These are phyloP conservation scores for Phoenix dactylifera DNA, from an alignment of 176 grass and related monocot genomes.

Conservation along the genomic window DNA sequence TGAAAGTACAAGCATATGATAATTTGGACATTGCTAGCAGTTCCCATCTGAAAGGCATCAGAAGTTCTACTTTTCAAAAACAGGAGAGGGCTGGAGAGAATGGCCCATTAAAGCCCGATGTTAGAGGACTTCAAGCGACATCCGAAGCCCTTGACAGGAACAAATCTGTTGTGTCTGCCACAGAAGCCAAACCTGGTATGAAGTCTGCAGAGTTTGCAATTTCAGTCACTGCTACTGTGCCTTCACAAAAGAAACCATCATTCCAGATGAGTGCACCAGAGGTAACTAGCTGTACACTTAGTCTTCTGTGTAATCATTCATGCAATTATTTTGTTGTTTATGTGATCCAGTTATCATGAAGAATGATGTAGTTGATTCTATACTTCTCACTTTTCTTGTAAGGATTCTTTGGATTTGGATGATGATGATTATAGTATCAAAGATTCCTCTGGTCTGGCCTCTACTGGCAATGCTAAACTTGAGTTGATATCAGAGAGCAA, in stretches of 20 bases:
- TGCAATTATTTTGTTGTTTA: no score
- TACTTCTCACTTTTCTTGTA: neutral
- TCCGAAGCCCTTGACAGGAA: conserved; percentile 3
- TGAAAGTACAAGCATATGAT: conserved; percentile 5
- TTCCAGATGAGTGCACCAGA: conserved; percentile 20
- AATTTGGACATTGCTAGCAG: conserved; percentile 2
- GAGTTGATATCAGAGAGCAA: conserved; percentile 3
- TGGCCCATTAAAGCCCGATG: conserved; percentile 15
- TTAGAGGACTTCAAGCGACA: conserved; percentile 10
- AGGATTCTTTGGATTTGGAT: conserved; percentile 29
- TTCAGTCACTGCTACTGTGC: conserved; percentile 15
- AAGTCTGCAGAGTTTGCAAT: neutral
- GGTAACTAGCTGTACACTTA: conserved; percentile 7
- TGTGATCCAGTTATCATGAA: no score
- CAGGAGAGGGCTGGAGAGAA: conserved; percentile 18
- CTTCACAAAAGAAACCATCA: conserved; percentile 9
- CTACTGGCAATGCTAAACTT: conserved; percentile 8
- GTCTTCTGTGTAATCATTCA: no score
- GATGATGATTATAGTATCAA: conserved; percentile 9
- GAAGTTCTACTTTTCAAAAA: conserved; percentile 22
- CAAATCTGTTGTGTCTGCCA: conserved; percentile 4
- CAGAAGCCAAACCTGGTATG: conserved; percentile 11
- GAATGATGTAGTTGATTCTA: neutral
- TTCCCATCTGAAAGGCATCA: neutral
- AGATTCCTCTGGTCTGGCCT: neutral